Conservation (phyloP, 2,329 filamentous ascomycete species). For the Aureobasidium sp. region DNA sequence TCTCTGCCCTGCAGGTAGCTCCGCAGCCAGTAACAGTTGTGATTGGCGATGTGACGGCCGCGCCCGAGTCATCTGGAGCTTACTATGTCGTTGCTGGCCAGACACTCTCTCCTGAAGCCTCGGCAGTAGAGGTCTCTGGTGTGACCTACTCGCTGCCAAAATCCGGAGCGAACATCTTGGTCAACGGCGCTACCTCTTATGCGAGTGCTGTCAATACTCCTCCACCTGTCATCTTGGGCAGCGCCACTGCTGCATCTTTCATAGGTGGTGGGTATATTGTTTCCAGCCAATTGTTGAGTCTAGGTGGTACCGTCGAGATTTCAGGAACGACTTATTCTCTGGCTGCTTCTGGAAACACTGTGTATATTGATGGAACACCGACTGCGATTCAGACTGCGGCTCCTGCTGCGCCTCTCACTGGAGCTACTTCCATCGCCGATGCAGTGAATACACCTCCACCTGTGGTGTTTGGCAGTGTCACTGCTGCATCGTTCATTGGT, state of each 20-base stretch:
- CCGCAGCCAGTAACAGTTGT: background rate
- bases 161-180: background rate
- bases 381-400: background rate
- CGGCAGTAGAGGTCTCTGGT: background rate
- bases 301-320: background rate
- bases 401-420: background rate
- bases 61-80: background rate
- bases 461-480: background rate
- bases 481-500: background rate
- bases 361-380: background rate
- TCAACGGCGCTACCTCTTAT: background rate
- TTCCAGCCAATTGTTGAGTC: background rate
- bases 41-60: background rate
- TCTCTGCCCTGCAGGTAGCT: background rate
- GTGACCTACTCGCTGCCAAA: background rate
- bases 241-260: background rate
- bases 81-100: background rate
- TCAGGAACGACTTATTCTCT: background rate
- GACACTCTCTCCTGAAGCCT: background rate
- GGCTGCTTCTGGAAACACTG: background rate
- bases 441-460: background rate
- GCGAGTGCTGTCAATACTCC: background rate
- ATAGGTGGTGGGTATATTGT: background rate
- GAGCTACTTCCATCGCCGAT: background rate
- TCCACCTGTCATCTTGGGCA: background rate